Base-by-base conservation (phyloP, 306 rosid species). In the Heteromeles arbutifolia region DNA sequence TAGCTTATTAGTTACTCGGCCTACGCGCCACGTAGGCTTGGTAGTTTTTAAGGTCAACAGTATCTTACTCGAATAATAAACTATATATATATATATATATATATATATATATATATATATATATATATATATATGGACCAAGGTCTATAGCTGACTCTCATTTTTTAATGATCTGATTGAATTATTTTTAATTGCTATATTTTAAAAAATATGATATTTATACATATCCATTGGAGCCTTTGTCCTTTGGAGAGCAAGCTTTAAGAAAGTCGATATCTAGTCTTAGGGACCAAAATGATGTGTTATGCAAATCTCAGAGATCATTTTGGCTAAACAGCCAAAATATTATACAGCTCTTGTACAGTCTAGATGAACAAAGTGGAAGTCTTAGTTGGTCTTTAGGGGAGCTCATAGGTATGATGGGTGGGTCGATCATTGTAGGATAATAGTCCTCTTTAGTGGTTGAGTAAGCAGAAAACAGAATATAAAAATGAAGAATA, bases 331-430 rank as follows among this genome's bases (percentile, higher is more conserved):
- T 25, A 25, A 25, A 25, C 1, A 25, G 26, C 1, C 26, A 25
- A 50, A 74, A 48, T 57, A 66, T 73, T 45, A 78, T 65, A 81
- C 74, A 67, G 50, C 59, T 78, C 59, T 78, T 13, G 81, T 70
- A 78, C 81, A 77, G 70, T 76, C 59, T 77, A 79, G 73, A 72
- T 57, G 81, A 79, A 69, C 74, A 75, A 73, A 87, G 89, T 91
- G 96, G 96, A 87, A 86, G 67, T 87, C 90, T 86, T 86, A 74
- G 88, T 87, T 87, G 96, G 90, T 81, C 67, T 74, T 63, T 81
- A 76, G 57, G 65, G 57, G 77, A 80, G 71, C 53, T 73, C 69
- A 73, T 22, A 34, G 9, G 39, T 6, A 63, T 41, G 58, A 67
- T 67, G 78, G 76, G 85, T 86, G 78, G 77, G 71, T 53, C 65